Evolutionary conservation across 2,329 filamentous ascomycete genomes (phyloP), one percentile per base, ranked within the genome.

Genomic region (Paraphaeosphaeria minitans): DNA sequence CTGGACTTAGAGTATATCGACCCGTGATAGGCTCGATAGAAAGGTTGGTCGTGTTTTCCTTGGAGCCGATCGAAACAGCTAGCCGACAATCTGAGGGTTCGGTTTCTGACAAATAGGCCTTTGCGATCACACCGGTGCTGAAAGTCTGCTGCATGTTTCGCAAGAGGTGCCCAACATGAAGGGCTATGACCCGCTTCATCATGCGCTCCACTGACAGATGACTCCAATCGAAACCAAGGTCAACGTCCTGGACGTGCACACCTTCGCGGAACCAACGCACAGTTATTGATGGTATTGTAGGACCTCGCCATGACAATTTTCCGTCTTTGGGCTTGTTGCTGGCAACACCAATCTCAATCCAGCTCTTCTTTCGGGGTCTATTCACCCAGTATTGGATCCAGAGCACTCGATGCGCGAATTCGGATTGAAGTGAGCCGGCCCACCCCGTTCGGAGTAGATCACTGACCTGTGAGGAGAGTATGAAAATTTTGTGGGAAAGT

Each of bases 351-450:
- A 99, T 82, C 64, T 98, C 89, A 49, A 99, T 82, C 94, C 95
- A 99, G 74, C 88, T 96, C 80, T 96, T 97, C 16, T 85, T 82
- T 0, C 86, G 86, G 57, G 84, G 83, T 67, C 88, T 86, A 52
- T 85, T 84, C 16, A 85, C 82, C 95, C 95, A 99, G 77, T 99
- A 99, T 70, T 97, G 93, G 35, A 99, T 85, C 10, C 93, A 87
- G 58, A 99, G 80, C 29, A 89, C 89, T 60, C 95, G 86, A 73
- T 95, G 91, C 39, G 97, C 82, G 29, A 88, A 83, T 72, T 97
- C 92, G 16, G 96, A 84, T 67, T 86, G 87, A 47, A 98, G 76
- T 35, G 89, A 88, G 56, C 91, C 89, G 33, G 88, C 87, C 94
- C 95, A 98, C 33, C 87, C 85, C 3, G 84, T 85, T 57, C 84